Conservation (phyloP, 2,329 filamentous ascomycete species). For the Aspergillus fischeri region DNA sequence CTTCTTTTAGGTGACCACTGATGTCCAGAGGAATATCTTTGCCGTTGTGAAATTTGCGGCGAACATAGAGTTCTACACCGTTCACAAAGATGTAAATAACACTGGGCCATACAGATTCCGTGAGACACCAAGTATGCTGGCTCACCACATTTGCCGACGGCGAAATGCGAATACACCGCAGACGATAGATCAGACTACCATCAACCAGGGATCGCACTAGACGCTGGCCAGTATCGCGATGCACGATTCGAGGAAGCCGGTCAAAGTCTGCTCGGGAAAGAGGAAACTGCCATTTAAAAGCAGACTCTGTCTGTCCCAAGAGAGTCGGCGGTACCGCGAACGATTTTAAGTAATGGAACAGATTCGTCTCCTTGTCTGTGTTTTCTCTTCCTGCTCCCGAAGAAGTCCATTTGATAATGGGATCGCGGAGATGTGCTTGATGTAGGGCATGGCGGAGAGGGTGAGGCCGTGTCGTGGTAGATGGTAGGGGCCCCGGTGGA, state of each 20-base stretch:
- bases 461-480: slow-evolving; percentile 41
- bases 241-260: slow-evolving; percentile 29
- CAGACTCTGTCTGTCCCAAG: slow-evolving; percentile 22
- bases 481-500: slow-evolving; percentile 24
- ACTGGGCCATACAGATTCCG: slow-evolving; percentile 67
- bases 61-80: slow-evolving; percentile 50
- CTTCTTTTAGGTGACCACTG: slow-evolving; percentile 55
- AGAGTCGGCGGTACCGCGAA: slow-evolving; percentile 28
- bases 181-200: slow-evolving; percentile 59
- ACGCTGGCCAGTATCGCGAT: slow-evolving; percentile 18
- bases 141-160: slow-evolving; percentile 26
- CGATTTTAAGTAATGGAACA: slow-evolving; percentile 35
- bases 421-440: slow-evolving; percentile 55
- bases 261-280: slow-evolving; percentile 26
- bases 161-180: slow-evolving; percentile 60
- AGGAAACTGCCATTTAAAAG: slow-evolving; percentile 33
- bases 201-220: slow-evolving; percentile 38
- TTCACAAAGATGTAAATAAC: slow-evolving; percentile 69
- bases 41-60: slow-evolving; percentile 67
- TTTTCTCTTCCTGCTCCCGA: slow-evolving; percentile 13
- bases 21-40: slow-evolving; percentile 75
- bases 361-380: slow-evolving; percentile 22
- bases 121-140: slow-evolving; percentile 57
- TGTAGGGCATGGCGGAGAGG: slow-evolving; percentile 52
- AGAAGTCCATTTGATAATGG: slow-evolving; percentile 37